Conservation (phyloP, 2,329 filamentous ascomycete genomes). For the Fusarium sacchari region DNA sequence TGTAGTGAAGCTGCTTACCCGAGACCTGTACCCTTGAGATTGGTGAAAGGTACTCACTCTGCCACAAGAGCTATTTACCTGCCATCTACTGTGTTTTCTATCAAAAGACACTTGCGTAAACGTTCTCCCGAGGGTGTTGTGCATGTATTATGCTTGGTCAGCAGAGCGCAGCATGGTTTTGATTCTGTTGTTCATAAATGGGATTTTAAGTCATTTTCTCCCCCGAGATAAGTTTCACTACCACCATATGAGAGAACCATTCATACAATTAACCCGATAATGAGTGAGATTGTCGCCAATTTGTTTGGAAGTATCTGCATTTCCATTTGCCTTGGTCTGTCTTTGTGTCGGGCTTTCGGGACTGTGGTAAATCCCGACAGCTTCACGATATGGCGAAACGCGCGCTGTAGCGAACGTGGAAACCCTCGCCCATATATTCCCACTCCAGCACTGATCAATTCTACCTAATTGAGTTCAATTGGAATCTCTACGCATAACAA, state of each 20-base stretch:
- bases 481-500: background rate
- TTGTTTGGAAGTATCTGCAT: background rate
- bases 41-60: background rate
- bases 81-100: background rate
- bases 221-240: background rate
- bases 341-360: background rate
- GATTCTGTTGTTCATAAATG: accelerated
- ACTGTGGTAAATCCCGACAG: background rate
- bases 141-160: accelerated
- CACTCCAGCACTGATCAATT: background rate
- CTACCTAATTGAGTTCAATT: background rate
- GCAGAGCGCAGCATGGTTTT: background rate
- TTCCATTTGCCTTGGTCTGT: background rate
- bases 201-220: background rate
- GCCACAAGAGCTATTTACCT: background rate
- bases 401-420: background rate
- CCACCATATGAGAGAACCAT: background rate
- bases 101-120: background rate
- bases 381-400: background rate
- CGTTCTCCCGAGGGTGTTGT: no score
- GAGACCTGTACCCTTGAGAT: background rate
- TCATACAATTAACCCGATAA: accelerated
- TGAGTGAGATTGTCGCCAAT: no score
- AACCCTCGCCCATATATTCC: background rate
- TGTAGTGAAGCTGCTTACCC: background rate